These are phyloP conservation scores for Hysterium pulicare DNA, from an alignment of 2,329 filamentous ascomycete species.

Conservation along the genomic window DNA sequence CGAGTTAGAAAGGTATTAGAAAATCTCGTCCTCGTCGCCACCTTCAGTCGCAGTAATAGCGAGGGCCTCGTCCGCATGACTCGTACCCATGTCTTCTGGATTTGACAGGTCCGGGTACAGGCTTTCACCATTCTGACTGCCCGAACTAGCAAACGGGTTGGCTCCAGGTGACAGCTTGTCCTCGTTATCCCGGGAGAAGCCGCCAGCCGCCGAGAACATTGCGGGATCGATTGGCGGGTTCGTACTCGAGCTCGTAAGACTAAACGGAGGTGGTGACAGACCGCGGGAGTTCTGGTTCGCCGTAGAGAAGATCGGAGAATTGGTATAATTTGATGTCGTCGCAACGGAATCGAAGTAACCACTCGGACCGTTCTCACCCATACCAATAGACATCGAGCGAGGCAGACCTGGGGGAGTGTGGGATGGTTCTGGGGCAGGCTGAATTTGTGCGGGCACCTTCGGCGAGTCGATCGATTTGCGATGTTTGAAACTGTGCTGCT, in stretches of 20 bases:
- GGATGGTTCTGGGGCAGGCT: conserved; percentile 34
- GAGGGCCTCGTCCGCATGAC: conserved; percentile 5
- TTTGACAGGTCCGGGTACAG: conserved; percentile 3
- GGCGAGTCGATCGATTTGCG: conserved; percentile 58
- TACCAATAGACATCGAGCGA: conserved; percentile 21
- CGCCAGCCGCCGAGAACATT: conserved; percentile 1
- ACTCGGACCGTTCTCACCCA: conserved; percentile 12
- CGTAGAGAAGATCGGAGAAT: conserved; percentile 1
- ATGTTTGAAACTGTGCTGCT: conserved; percentile 52
- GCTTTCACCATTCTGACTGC: conserved; percentile 4
- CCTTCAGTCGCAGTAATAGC: not conserved
- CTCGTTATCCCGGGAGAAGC: not conserved
- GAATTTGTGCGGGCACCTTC: conserved; percentile 28
- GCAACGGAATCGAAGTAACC: not conserved
- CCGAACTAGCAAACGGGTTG: conserved; percentile 4
- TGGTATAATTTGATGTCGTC: not conserved
- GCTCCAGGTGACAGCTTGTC: not conserved
- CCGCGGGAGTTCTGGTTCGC: not conserved
- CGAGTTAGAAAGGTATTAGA: no score
- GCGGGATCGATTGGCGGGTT: conserved; percentile 3
- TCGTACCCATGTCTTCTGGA: conserved; percentile 3
- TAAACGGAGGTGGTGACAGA: not conserved
- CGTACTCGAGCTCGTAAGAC: not conserved
- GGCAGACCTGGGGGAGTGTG: conserved; percentile 38
- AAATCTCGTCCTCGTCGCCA: not conserved